Evolutionary conservation across 306 rosid genomes (phyloP), one percentile per base, ranked within the genome.

Genomic region (Corylus avellana): DNA sequence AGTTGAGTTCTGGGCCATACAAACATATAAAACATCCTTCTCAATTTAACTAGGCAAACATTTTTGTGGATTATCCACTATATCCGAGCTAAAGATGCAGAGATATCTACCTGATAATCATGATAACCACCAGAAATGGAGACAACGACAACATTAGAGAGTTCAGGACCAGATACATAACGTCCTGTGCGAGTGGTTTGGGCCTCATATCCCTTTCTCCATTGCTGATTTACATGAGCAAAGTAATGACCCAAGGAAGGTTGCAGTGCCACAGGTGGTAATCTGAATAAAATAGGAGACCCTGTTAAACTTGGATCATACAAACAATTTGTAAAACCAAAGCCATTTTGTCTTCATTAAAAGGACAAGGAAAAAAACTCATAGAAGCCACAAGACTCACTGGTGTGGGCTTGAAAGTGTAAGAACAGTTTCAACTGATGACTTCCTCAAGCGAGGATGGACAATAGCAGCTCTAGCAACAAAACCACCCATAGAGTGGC

Each of bases 401-500:
- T 93, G 98, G 81, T 96, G 99, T 42, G 98, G 97, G 79, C 92
- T 87, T 80, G 98, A 93, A 75, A 96, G 96, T 56, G 99, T 96
- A 83, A 93, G 88, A 86, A 96, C 75, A 81, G 99, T 96, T 88
- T 90, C 90, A 84, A 96, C 96, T 13, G 94, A 94, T 74, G 96
- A 91, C 82, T 88, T 91, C 89, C 93, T 90, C 77, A 96, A 89
- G 70, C 78, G 90, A 67, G 94, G 97, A 84, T 91, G 93, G 73
- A 89, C 66, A 77, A 88, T 87, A 72, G 94, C 98, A 77, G 98
- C 99, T 92, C 98, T 96, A 72, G 99, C 98, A 76, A 96, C 99
- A 90, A 96, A 90, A 79, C 99, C 99, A 70, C 98, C 99, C 97
- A 96, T 93, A 63, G 99, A 96, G 83, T 96, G 98, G 66, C 99